Evolutionary conservation across 306 rosid species (phyloP), one percentile per base, ranked within the genome.

Genomic region (Castanea mollissima): DNA sequence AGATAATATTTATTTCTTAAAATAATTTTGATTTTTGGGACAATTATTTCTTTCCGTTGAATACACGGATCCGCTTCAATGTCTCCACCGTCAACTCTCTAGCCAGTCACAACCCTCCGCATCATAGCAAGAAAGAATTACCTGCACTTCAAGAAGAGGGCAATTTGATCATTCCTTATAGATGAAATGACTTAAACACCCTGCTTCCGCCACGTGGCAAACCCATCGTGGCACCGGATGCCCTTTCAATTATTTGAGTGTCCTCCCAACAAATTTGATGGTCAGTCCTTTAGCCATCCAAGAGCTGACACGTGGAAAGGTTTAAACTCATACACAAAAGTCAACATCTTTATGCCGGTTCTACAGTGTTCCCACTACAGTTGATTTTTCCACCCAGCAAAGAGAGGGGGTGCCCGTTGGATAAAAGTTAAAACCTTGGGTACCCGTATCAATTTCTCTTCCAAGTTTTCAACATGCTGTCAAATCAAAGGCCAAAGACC

Each of bases 131-230:
- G 52, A 59, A 34, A 32, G 29, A 75, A 44, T 72, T 32, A 71
- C 79, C 77, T 44, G 59, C 78, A 85, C 88, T 76, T 71, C 85
- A 87, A 80, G 80, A 72, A 76, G 71, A 35, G 81, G 67, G 41
- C 74, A 75, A 38, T 27, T 41, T 21, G 65, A 44, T 69, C 38
- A 19, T 34, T 31, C 15, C 0, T 1, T 1, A 1, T 1, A 9
- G 7, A 3, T 4, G 13, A 60, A 70, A 52, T 59, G 80, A 65
- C 65, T 31, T 16, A 21, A 69, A 29, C 46, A 29, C 60, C 35
- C 23, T 55, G 21, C 10, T 9, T 1, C 14, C 18, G 13, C 81
- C 83, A 85, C 79, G 81, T 78, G 83, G 60, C 81, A 1, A 8
- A 1, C 55, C 8, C 8, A 10, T 13, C 35, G 6, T 10, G 10